Conservation (phyloP, 1,139 yeast species). For the Geotrichum carabidarum region DNA sequence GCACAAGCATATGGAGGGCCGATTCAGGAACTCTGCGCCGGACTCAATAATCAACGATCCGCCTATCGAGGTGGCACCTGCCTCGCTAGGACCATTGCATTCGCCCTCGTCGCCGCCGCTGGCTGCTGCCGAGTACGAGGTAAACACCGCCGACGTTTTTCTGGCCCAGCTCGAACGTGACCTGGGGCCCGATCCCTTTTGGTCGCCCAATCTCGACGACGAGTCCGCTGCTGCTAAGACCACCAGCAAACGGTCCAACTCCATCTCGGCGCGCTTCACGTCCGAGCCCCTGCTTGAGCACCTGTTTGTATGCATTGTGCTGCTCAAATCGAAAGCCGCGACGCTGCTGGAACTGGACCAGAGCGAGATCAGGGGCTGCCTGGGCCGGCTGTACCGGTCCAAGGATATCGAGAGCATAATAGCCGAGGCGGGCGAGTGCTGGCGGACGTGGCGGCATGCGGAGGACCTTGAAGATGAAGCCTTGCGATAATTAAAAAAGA, state of each 20-base stretch:
- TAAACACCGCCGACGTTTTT: slow-evolving; percentile 24
- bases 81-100: background rate
- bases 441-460: slow-evolving; percentile 79
- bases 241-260: background rate
- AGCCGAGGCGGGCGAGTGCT: slow-evolving; percentile 76
- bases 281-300: slow-evolving; percentile 63
- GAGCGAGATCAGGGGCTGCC: slow-evolving; percentile 76
- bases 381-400: slow-evolving; percentile 50
- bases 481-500: background rate
- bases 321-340: slow-evolving; percentile 73
- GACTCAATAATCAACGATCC: background rate
- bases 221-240: background rate
- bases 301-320: slow-evolving; percentile 69
- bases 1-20: background rate
- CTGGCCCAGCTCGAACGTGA: slow-evolving; percentile 19
- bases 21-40: background rate
- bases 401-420: slow-evolving; percentile 64
- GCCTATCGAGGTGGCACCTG: background rate
- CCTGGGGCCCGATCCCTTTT: slow-evolving; percentile 35
- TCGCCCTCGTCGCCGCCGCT: background rate
- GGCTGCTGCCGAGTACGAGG: slow-evolving; percentile 6
- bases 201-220: slow-evolving; percentile 27
- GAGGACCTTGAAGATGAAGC: slow-evolving; percentile 21
- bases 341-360: slow-evolving; percentile 81
- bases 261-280: background rate